A percentile compares a stretch with the other conserved stretches of the same genome.
phyloP scores from a whole-genome alignment of 2,329 filamentous ascomycete species.

The Pseudogymnoascus sp. region DNA sequence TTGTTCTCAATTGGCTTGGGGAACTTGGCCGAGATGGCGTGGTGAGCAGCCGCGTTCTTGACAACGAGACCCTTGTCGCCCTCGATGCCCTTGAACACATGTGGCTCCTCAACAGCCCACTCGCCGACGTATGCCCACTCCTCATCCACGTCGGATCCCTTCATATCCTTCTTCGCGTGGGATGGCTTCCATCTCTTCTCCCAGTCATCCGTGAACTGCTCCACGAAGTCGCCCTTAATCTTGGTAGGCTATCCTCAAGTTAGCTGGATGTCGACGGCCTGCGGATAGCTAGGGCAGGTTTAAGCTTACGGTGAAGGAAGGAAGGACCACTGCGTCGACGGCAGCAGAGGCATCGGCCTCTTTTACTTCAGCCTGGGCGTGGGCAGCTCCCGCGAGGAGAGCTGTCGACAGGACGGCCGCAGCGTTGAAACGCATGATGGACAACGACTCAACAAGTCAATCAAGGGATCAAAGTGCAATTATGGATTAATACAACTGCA shows the following conservation, averaged over 20 bases:
- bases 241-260: constrained; percentile 59
- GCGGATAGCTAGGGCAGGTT: background rate
- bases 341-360: constrained; percentile 36
- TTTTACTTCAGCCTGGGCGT: constrained; percentile 48
- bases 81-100: constrained; percentile 81
- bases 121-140: constrained; percentile 97
- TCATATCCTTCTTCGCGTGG: constrained; percentile 85
- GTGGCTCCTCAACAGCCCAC: constrained; percentile 94
- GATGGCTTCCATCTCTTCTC: constrained; percentile 88
- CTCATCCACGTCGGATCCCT: constrained; percentile 65
- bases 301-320: constrained; percentile 19
- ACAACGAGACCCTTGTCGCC: constrained; percentile 95
- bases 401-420: constrained; percentile 69
- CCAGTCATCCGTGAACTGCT: constrained; percentile 98
- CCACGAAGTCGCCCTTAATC: constrained; percentile 88
- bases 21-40: constrained; percentile 99
- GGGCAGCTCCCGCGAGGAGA: constrained; percentile 60
- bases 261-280: background rate
- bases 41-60: constrained; percentile 96
- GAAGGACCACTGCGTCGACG: constrained; percentile 23
- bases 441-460: constrained; percentile 18
- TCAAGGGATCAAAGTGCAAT: constrained; percentile 13
- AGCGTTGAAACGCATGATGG: constrained; percentile 76
- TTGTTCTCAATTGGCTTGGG: constrained; percentile 94
- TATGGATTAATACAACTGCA: constrained; percentile 7